A percentile compares a stretch with the other conserved stretches of the same genome.
Conservation (phyloP, 2,329 filamentous ascomycete genomes). For the Phyllosticta citrichinensis region DNA sequence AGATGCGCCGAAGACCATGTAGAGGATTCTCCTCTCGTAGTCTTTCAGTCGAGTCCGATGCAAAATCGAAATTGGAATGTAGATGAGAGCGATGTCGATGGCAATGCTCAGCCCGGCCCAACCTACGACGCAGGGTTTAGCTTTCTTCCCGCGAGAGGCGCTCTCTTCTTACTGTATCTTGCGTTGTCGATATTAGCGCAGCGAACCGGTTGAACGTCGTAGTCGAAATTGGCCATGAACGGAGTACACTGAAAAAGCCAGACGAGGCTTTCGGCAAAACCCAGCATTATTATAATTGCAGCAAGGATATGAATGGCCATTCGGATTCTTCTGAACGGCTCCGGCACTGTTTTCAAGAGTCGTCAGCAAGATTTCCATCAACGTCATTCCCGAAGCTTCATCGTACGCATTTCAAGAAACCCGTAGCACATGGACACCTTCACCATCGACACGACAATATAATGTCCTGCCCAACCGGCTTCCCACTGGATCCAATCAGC, state of each 20-base stretch:
- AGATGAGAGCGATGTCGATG: constrained; percentile 6
- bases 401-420: constrained; percentile 5
- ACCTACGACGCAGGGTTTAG: not conserved
- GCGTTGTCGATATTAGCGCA: constrained; percentile 5
- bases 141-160: not conserved
- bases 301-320: not conserved
- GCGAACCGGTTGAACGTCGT: not conserved
- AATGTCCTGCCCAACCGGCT: constrained; percentile 3
- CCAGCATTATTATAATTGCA: constrained; percentile 1
- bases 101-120: constrained; percentile 8
- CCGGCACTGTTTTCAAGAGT: not conserved
- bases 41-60: constrained; percentile 2
- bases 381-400: no score
- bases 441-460: constrained; percentile 8
- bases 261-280: constrained; percentile 2
- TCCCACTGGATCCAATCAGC: not conserved
- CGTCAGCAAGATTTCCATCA: not conserved
- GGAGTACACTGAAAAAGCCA: constrained; percentile 8
- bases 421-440: constrained; percentile 10
- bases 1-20: constrained; percentile 1
- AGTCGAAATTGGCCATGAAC: constrained; percentile 9
- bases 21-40: constrained; percentile 3
- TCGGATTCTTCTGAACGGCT: constrained; percentile 2
- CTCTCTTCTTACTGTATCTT: constrained; percentile 1
- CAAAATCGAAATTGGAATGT: constrained; percentile 6